Evolutionary conservation across 106 monocot genomes (phyloP).

Genomic region (Dendrobium catenatum): DNA sequence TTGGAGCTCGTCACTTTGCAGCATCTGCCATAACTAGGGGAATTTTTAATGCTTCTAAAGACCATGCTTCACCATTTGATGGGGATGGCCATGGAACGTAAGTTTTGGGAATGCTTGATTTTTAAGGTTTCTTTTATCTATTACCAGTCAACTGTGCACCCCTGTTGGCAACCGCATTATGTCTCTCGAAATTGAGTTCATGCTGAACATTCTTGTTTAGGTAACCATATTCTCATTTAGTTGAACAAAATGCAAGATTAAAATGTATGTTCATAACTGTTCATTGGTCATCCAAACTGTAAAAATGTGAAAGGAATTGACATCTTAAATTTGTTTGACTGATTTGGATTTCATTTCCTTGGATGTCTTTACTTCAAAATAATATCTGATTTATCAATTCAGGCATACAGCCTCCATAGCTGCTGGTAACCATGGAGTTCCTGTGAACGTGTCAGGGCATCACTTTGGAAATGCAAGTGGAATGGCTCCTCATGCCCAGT

Average conservation of each 20-base stretch:
- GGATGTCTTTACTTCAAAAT: not conserved
- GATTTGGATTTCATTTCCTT: not conserved
- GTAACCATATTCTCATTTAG: not conserved
- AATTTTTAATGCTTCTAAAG: constrained; percentile 75
- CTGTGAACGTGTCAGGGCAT: constrained; percentile 83
- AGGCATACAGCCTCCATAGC: constrained; percentile 97
- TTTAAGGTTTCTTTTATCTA: not conserved
- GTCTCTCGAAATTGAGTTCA: not conserved
- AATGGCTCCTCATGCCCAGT: constrained; percentile 99
- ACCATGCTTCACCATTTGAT: constrained; percentile 93
- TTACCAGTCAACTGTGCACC: not conserved
- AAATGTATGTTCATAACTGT: not conserved
- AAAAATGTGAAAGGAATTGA: not conserved
- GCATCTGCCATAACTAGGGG: constrained; percentile 93
- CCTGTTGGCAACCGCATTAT: not conserved
- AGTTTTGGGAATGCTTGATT: constrained; percentile 12
- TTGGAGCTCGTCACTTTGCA: constrained; percentile 98
- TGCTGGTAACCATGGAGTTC: constrained; percentile 89
- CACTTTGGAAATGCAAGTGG: constrained; percentile 96
- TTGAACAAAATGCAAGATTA: not conserved
- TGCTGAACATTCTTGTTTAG: not conserved
- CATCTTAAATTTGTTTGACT: not conserved
- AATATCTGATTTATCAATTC: not conserved
- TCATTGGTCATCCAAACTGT: not conserved
- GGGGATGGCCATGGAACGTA: constrained; percentile 99